Conservation (phyloP, 1,284 basidiomycete species). For the Rhodotorula sp. region DNA sequence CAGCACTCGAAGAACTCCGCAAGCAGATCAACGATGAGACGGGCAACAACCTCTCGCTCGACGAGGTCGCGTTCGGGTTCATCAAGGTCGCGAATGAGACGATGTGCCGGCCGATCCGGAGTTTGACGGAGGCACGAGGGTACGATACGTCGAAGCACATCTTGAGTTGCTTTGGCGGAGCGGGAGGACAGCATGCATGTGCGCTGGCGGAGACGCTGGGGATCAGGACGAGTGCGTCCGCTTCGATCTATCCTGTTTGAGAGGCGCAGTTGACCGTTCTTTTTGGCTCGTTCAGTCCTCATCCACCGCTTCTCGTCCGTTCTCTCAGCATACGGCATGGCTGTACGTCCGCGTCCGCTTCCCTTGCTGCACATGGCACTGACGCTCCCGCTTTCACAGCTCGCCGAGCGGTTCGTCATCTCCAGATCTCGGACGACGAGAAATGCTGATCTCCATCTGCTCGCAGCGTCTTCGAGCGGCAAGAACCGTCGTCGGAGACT, state of each 20-base stretch:
- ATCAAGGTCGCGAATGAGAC: constrained; percentile 57
- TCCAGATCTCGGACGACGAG: not conserved
- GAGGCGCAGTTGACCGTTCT: constrained; percentile 53
- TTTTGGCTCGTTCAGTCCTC: constrained; percentile 81
- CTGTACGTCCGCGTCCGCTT: not conserved
- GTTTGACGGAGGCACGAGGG: constrained; percentile 40
- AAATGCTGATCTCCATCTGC: constrained; percentile 72
- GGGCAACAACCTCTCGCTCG: constrained; percentile 58
- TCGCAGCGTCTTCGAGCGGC: constrained; percentile 54
- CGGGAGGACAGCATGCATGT: constrained; percentile 73
- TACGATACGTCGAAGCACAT: constrained; percentile 34
- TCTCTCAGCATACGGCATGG: constrained; percentile 73
- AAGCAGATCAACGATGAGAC: constrained; percentile 60
- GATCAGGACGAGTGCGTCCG: constrained; percentile 4
- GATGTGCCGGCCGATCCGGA: constrained; percentile 37
- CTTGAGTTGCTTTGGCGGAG: constrained; percentile 35
- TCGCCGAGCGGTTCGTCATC: constrained; percentile 5
- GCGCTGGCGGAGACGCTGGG: constrained; percentile 8
- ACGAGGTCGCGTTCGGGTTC: constrained; percentile 85
- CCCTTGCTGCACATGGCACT: constrained; percentile 61
- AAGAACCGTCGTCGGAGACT: constrained; percentile 36
- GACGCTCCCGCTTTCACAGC: not conserved
- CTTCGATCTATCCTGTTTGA: not conserved
- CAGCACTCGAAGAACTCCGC: constrained; percentile 64
- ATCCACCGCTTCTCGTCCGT: constrained; percentile 57